phyloP scores from a whole-genome alignment of 73 alveolate species.

The Stentor coeruleus region DNA sequence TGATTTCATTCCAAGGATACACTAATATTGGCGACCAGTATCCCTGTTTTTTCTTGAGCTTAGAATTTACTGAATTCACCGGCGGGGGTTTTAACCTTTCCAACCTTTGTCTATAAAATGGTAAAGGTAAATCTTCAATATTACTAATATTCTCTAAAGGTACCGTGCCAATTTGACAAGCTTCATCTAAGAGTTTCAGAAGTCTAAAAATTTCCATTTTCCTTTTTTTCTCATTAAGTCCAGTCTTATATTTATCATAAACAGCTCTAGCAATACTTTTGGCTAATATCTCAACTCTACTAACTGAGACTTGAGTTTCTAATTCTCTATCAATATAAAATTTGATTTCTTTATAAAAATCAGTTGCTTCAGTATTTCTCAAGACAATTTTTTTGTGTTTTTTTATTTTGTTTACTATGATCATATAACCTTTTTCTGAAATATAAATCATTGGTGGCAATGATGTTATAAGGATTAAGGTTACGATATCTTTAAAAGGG shows the following conservation, averaged over 20 bases:
- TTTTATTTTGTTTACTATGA: neutral
- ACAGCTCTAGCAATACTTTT: neutral
- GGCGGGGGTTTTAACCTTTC: neutral
- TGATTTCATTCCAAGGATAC: constrained; percentile 28
- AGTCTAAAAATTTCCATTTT: neutral
- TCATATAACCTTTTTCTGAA: neutral
- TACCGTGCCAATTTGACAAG: neutral
- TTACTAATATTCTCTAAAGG: neutral
- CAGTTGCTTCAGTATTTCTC: neutral
- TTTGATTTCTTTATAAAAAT: neutral
- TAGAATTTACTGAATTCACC: neutral
- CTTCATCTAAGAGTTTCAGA: neutral
- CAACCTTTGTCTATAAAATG: neutral
- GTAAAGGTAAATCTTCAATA: constrained; percentile 4
- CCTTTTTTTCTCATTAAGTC: neutral
- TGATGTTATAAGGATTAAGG: neutral
- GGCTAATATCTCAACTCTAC: neutral
- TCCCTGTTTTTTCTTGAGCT: neutral
- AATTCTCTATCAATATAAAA: neutral
- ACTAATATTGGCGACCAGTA: neutral
- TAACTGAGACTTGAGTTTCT: neutral
- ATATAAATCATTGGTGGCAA: neutral
- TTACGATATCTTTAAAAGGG: constrained; percentile 9
- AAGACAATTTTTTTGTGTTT: neutral
- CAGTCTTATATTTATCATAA: neutral